Evolutionary conservation across 2,329 filamentous ascomycete species (phyloP), one percentile per base, ranked within the genome.

Genomic region (Beauveria pseudobassiana): DNA sequence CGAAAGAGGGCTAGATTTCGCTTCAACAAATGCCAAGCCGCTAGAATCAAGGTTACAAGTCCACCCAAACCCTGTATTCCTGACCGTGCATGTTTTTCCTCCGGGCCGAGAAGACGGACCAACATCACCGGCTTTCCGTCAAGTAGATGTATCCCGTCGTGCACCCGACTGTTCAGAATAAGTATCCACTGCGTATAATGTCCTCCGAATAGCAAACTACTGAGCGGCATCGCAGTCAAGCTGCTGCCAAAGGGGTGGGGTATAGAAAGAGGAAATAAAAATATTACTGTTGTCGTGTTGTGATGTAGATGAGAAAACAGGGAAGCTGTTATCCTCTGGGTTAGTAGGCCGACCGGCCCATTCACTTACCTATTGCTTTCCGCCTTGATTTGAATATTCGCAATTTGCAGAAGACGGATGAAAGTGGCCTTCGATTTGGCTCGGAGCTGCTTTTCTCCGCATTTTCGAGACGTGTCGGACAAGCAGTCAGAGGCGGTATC

Each of bases 21-120:
- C 42, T 45, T 46, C 49, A n/a, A 40, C 22, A 38, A 45, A 53
- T 26, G 49, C 50, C 58, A 38, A 12, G 42, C 40, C 48, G 58
- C 58, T 60, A 60, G 10, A 60, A 48, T 42, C 26, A 53, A 60
- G 28, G 42, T 60, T 60, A 60, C 58, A 60, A 46, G 28, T 60
- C 42, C 50, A 45, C 40, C 38, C 38, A 54, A 54, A 54, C 42
- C 42, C 58, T 42, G 18, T 10, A 12, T 43, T 43, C 26, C 50
- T 12, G 48, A 20, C n/a, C n/a, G 49, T 20, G n/a, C 16, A 2
- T 34, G 16, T 20, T 20, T 16, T 43, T 26, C 22, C 38, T 30
- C 58, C 40, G 30, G 28, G 58, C 16, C 42, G 4, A 48, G 46
- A 46, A 3, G 48, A 54, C 49, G 20, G 40, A 38, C 28, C 28